Evolutionary conservation across 75 land plant genomes (phyloP).

Genomic region (Sequoia sempervirens): DNA sequence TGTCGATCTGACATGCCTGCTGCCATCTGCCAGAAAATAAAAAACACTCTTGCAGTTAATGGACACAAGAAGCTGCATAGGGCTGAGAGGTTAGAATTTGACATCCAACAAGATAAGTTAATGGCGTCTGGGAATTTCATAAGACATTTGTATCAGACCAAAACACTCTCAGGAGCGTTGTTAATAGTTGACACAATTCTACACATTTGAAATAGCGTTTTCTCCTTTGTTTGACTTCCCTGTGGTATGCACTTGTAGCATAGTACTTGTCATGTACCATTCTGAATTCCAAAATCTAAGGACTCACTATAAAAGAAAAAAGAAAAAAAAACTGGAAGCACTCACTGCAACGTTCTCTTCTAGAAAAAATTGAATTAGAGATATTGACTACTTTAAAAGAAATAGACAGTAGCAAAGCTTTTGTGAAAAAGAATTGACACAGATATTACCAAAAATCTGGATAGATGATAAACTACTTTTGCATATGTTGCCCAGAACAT

Average conservation of each 20-base stretch:
- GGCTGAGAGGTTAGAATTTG: neutral
- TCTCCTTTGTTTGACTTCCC: neutral
- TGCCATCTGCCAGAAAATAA: conserved; percentile 64
- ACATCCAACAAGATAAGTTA: neutral
- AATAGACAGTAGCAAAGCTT: neutral
- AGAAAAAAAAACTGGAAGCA: neutral
- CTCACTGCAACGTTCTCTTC: neutral
- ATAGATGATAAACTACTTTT: neutral
- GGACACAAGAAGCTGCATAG: neutral
- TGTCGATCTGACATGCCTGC: conserved; percentile 76
- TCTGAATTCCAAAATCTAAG: neutral
- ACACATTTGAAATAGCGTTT: neutral
- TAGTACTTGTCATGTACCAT: neutral
- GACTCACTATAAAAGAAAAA: neutral
- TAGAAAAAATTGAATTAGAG: neutral
- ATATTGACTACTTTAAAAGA: neutral
- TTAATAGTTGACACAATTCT: neutral
- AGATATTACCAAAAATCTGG: neutral
- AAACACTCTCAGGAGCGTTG: neutral
- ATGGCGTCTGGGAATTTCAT: neutral
- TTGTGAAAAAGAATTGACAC: neutral
- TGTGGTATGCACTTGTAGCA: neutral
- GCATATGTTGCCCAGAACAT: neutral
- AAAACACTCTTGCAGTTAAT: neutral
- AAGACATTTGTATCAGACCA: neutral